Evolutionary conservation across 331 rosid genomes (phyloP).

Genomic region (Quercus lobata): DNA sequence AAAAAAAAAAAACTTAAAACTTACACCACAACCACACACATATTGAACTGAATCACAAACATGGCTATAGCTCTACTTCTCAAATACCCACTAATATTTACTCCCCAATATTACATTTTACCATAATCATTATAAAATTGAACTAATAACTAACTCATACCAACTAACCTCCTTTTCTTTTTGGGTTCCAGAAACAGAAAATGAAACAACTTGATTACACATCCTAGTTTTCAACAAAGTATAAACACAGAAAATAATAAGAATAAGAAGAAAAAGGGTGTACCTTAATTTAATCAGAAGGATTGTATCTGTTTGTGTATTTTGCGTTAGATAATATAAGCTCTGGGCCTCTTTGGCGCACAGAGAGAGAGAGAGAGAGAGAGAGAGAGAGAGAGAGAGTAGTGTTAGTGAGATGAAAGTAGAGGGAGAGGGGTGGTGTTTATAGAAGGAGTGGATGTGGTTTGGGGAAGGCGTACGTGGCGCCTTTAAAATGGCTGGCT

Average conservation of each 20-base stretch:
- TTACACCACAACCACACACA: no score
- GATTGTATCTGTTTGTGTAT: not conserved
- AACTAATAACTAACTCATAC: no score
- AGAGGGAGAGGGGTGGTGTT: conserved; percentile 11
- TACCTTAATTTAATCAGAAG: conserved; percentile 31
- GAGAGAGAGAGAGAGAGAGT: not conserved
- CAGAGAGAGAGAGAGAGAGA: not conserved
- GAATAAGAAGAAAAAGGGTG: not conserved
- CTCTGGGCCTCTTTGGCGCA: conserved; percentile 5
- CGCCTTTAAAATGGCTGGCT: conserved; percentile 25
- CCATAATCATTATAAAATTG: no score
- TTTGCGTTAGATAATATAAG: not conserved
- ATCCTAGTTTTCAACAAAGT: not conserved
- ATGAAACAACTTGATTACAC: not conserved
- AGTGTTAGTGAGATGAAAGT: no score
- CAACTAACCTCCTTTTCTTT: not conserved
- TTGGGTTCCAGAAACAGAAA: not conserved
- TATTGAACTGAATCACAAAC: no score
- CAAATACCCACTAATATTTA: no score
- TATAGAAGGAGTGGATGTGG: conserved; percentile 56
- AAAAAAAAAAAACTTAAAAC: no score
- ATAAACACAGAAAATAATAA: conserved; percentile 3
- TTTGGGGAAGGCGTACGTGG: conserved; percentile 49
- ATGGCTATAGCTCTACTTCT: no score
- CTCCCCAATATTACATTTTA: no score